Conservation (phyloP, 2,329 filamentous ascomycete species). For the Fusarium oxysporum region DNA sequence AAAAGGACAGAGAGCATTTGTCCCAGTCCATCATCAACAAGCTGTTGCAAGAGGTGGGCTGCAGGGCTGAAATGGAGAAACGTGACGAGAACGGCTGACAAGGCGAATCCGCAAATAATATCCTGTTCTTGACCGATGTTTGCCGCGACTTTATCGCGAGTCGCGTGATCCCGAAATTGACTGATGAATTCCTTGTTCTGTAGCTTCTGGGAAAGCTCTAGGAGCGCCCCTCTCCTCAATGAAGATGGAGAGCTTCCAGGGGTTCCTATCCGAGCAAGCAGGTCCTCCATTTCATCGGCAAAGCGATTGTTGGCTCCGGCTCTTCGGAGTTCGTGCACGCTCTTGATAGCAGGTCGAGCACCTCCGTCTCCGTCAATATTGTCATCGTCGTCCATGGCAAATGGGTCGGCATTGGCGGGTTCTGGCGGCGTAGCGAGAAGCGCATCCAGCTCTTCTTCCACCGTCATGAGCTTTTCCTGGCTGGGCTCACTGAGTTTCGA, state of each 20-base stretch:
- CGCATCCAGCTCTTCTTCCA: constrained; percentile 40
- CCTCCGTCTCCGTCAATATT: constrained; percentile 55
- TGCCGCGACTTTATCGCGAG: constrained; percentile 75
- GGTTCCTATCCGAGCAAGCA: constrained; percentile 69
- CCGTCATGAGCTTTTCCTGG: constrained; percentile 28
- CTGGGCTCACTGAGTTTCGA: constrained; percentile 42
- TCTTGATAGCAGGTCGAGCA: constrained; percentile 65
- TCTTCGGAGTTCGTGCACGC: constrained; percentile 73
- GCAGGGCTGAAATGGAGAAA: constrained; percentile 72
- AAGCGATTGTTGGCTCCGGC: constrained; percentile 75
- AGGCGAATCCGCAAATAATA: constrained; percentile 69
- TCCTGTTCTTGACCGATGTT: constrained; percentile 71
- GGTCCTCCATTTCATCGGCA: constrained; percentile 73
- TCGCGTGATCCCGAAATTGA: constrained; percentile 79
- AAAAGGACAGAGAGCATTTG: constrained; percentile 69
- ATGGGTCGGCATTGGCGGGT: constrained; percentile 41
- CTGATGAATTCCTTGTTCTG: constrained; percentile 71
- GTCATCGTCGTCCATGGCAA: constrained; percentile 45
- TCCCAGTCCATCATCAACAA: constrained; percentile 66
- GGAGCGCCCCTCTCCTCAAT: constrained; percentile 67
- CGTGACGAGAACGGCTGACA: constrained; percentile 72
- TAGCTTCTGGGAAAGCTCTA: constrained; percentile 70
- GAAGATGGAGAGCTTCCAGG: constrained; percentile 61
- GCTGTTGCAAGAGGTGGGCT: constrained; percentile 67
- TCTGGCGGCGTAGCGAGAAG: constrained; percentile 40